Base-by-base conservation (phyloP, 2,329 filamentous ascomycete genomes). In the Penicillium palitans region DNA sequence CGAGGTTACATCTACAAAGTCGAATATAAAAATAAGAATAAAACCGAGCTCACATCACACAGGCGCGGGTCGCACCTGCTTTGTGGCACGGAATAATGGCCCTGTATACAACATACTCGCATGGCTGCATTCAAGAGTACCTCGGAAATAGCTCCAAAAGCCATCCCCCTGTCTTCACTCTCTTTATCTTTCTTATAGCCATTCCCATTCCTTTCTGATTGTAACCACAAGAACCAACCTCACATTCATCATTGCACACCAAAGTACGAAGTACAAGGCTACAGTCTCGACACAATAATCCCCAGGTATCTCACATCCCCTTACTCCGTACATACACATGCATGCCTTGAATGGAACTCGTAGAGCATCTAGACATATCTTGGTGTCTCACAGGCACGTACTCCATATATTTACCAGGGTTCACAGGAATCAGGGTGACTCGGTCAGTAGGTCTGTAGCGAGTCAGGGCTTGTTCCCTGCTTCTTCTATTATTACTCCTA, bases 21-120 rank as follows among this genome's bases (percentile, higher is more conserved):
- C n/a, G 13, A 29, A 29, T 15, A 39, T 37, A 6, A 13, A 46
- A 19, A 35, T 50, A 29, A 31, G 27, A 33, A 31, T 13, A 19
- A 50, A 40, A 40, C 17, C 12, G 17, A 35, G 17, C 19, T 25
- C 48, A 8, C 19, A 45, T 54, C 31, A 37, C 52, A 54, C 52
- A 54, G 12, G 41, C 21, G 52, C 52, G 42, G 52, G 52, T 54
- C 42, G 41, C 42, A 54, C 52, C 51, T 54, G 40, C 50, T 29
- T 45, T 52, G 40, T 45, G 50, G 39, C 29, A 52, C 29, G 29
- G 40, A 52, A 45, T 33, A 35, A 45, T 45, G 21, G 50, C 25
- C 27, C 37, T 46, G 40, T 53, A 53, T 35, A 48, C 46, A 48
- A 35, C 46, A 25, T 48, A 46, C 40, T 53, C 40, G 21, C 40